A percentile compares a stretch with the other conserved stretches of the same genome.
Evolutionary conservation across 257 asterid genomes (phyloP).

Genomic region (Solanum verrucosum): DNA sequence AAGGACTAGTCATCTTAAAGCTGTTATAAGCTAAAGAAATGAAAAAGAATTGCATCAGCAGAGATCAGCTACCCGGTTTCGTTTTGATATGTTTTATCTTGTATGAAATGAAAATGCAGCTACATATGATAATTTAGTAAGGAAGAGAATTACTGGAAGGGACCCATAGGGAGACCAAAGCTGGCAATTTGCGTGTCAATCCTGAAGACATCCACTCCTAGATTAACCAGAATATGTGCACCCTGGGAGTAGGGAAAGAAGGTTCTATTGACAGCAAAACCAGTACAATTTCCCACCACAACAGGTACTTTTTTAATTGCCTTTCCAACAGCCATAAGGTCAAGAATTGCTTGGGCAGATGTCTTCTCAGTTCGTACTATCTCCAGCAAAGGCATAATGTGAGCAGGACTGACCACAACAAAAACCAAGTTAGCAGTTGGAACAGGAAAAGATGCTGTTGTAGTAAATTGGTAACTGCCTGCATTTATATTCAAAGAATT

Average conservation of each 20-base stretch:
- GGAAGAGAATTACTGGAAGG: conserved; percentile 78
- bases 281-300: conserved; percentile 94
- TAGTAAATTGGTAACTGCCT: neutral
- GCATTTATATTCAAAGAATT: neutral
- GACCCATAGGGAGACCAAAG: conserved; percentile 95
- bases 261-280: conserved; percentile 95
- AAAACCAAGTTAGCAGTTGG: conserved; percentile 15
- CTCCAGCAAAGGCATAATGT: conserved; percentile 94
- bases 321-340: conserved; percentile 85
- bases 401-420: conserved; percentile 80
- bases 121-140: neutral
- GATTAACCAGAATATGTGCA: conserved; percentile 67
- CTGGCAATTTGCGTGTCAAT: conserved; percentile 66
- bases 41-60: neutral
- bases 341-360: conserved; percentile 89
- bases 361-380: conserved; percentile 83
- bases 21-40: neutral
- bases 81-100: neutral
- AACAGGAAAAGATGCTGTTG: neutral
- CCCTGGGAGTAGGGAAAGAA: conserved; percentile 92
- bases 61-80: neutral
- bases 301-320: conserved; percentile 86
- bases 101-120: neutral
- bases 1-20: neutral
- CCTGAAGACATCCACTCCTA: conserved; percentile 93